Conservation (phyloP, 345 rosid genomes). For the Populus euphratica region DNA sequence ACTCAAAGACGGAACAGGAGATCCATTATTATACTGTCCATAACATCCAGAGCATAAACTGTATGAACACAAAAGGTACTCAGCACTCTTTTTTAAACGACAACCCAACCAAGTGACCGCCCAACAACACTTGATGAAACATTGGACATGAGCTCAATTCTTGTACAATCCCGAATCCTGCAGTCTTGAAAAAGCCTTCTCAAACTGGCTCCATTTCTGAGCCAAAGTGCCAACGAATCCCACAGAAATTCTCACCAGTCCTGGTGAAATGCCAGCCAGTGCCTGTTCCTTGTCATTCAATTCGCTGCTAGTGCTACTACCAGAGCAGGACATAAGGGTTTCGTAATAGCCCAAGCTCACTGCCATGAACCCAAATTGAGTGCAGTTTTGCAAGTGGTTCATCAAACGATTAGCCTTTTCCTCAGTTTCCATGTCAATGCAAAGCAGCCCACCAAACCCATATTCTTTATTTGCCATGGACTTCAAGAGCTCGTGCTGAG, state of each 20-base stretch:
- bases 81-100: too few species aligned
- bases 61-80: too few species aligned
- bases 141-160: background rate
- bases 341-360: constrained; percentile 95
- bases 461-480: constrained; percentile 62
- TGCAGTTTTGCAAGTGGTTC: constrained; percentile 65
- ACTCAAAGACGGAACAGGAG: too few species aligned
- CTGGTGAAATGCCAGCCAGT: constrained; percentile 91
- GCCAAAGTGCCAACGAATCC: constrained; percentile 85
- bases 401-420: constrained; percentile 77
- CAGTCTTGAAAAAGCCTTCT: constrained; percentile 64
- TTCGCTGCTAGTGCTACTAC: constrained; percentile 93
- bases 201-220: constrained; percentile 86
- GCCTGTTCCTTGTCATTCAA: constrained; percentile 59
- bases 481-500: constrained; percentile 61
- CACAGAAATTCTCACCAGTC: constrained; percentile 79
- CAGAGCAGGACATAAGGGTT: constrained; percentile 91
- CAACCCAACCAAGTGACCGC: too few species aligned
- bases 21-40: too few species aligned
- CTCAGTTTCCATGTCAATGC: constrained; percentile 82
- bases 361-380: constrained; percentile 94
- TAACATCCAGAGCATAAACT: too few species aligned
- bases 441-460: constrained; percentile 79
- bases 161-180: constrained; percentile 23
- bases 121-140: too few species aligned